Base-by-base conservation (phyloP, 805 yeast species). In the Candida schatavii region DNA sequence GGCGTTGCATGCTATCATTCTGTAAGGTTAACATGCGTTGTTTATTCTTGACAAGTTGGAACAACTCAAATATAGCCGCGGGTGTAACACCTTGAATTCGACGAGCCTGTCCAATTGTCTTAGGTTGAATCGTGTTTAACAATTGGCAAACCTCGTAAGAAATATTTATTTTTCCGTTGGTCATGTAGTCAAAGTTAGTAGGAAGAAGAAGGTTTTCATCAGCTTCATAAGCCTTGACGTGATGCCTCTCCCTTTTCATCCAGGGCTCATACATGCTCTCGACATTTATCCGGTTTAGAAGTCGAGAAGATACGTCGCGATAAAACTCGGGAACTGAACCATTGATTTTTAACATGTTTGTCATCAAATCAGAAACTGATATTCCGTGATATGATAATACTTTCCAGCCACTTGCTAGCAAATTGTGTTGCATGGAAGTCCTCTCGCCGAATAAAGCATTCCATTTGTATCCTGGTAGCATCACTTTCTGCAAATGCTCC, bases 21-120 rank as follows among this genome's bases (percentile, higher is more conserved):
- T 25, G 19, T n/a, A n/a, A n/a, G n/a, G n/a, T n/a, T n/a, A n/a
- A n/a, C n/a, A n/a, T n/a, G 3, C 28, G 41, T 45, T 65, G 70
- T 14, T 48, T 56, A 17, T 62, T 57, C 41, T 60, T 66, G 5
- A 73, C 73, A 42, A 84, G 58, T 46, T 81, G 71, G 56, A 82
- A 86, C 36, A 90, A 70, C 56, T 87, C 95, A 48, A 88, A 85
- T 14, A 88, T 70, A 0, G 97, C 93, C 0, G 97, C 91, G 0
- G 98, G 96, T 0, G 98, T 91, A 2, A 93, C 81, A 0, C 99
- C 98, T 55, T 93, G 95, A 10, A 91, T 85, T 51, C 98, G 73
- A 57, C 96, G 75, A 0, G 98, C 98, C 59, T 93, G 98, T 0
- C 98, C 98, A 35, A 93, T 79, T 0, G 97, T 93, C 41, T 79